Base-by-base conservation (phyloP, 768 basidiomycete species). In the Termitomyces sp. region DNA sequence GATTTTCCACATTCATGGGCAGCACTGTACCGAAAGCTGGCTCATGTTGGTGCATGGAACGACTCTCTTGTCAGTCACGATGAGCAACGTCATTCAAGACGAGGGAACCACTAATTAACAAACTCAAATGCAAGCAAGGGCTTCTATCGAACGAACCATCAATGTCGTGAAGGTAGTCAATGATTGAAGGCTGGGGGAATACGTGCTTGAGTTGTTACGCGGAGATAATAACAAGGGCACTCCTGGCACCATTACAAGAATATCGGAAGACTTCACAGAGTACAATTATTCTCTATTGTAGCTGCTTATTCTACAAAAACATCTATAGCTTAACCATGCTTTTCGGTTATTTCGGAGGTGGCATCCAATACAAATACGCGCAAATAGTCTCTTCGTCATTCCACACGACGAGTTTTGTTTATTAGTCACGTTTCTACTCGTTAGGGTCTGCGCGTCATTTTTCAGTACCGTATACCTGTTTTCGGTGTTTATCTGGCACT, bases 341-440 rank as follows among this genome's bases (percentile, higher is more conserved):
- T 33, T 33, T 33, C 48, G 48, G 48, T 9, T 22, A 49, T 58
- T 47, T 47, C 51, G 57, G 51, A 47, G 20, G n/a, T 26, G 56
- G 32, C 48, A 52, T 49, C 3, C 16, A 22, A 35, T 44, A n/a
- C 54, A 62, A 58, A 56, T 18, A 58, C 0, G 9, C 20, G 28
- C 51, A 58, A 62, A 62, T 20, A 62, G 35, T 16, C 44, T 56
- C 46, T 55, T 62, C 60, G 51, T 62, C 60, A 59, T 62, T 55
- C 48, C 53, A 52, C 52, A 33, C 36, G 36, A 33, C 40, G 46
- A 56, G 30, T 30, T 14, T 55, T 32, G 44, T 48, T 22, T 49
- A n/a, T 30, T 43, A 45, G 47, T 52, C 60, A 57, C 51, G 57
- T 50, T 44, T 20, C 38, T 52, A 6, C 16, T 45, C 47, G n/a